Conservation (phyloP, 2,329 filamentous ascomycete genomes). For the Tolypocladium paradoxum region DNA sequence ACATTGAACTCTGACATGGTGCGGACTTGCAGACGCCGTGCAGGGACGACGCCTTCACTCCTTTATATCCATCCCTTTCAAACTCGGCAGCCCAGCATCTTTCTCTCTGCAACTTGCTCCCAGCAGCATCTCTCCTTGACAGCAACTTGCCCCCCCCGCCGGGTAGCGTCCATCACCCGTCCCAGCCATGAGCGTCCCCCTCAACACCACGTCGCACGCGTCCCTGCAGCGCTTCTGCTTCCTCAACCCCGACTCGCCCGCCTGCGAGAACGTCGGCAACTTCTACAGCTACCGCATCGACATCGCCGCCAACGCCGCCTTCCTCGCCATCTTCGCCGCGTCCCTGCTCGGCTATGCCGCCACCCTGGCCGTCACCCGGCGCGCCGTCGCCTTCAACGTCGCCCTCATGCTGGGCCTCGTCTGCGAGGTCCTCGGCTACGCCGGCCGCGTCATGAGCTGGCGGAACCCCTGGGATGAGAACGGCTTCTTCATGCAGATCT, state of each 20-base stretch:
- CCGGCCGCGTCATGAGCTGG: conserved; percentile 43
- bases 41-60: background rate
- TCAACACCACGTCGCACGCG: background rate
- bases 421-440: conserved; percentile 49
- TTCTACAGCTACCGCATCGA: conserved; percentile 42
- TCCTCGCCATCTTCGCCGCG: conserved; percentile 37
- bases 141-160: background rate
- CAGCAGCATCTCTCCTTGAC: background rate
- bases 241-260: conserved; percentile 12
- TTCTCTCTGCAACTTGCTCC: background rate
- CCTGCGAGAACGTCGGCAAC: conserved; percentile 20
- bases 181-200: background rate
- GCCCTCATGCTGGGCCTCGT: conserved; percentile 42
- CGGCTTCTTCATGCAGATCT: conserved; percentile 45
- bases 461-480: conserved; percentile 38
- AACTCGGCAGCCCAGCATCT: background rate
- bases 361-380: conserved; percentile 31
- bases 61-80: too few species aligned
- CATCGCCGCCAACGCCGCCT: conserved; percentile 39
- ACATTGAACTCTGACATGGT: background rate
- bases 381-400: conserved; percentile 38
- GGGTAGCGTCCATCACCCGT: background rate
- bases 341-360: conserved; percentile 30
- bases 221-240: conserved; percentile 12
- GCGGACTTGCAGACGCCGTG: background rate